Evolutionary conservation across 129 eudicot species (phyloP).

Genomic region (Flaveria sonorensis): DNA sequence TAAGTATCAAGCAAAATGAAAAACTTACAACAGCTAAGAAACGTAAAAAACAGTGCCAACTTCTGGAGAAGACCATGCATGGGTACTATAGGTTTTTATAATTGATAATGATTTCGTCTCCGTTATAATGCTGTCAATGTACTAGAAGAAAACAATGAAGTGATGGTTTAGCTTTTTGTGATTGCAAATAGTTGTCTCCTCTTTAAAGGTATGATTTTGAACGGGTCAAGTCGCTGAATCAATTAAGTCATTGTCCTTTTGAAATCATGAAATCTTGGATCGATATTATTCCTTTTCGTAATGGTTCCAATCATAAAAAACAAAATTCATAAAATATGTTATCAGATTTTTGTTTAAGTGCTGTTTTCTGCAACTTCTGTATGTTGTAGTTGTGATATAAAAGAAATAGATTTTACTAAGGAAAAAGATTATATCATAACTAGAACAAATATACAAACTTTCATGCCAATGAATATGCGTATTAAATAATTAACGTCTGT

Average conservation of each 20-base stretch:
- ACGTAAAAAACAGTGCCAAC: constrained; percentile 1
- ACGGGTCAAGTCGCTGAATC: background rate
- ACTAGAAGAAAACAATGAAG: background rate
- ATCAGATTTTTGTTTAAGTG: background rate
- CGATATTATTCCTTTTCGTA: background rate
- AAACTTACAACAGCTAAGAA: background rate
- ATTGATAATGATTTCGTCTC: background rate
- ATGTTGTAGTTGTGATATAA: background rate
- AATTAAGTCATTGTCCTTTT: background rate
- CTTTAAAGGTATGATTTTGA: constrained; percentile 1
- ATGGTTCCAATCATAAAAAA: background rate
- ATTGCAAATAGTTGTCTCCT: background rate
- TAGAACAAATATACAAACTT: background rate
- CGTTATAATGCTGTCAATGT: background rate
- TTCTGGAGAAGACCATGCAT: background rate
- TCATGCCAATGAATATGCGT: background rate
- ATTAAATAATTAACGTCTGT: background rate
- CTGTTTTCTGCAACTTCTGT: background rate
- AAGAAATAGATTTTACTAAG: background rate
- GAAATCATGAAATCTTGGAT: background rate
- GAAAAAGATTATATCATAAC: background rate
- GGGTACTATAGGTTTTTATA: background rate
- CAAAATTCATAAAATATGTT: background rate
- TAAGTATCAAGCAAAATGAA: background rate
- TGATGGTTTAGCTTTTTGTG: constrained; percentile 4